phyloP scores from a whole-genome alignment of 2,329 filamentous ascomycete species.

The Fusarium concolor region DNA sequence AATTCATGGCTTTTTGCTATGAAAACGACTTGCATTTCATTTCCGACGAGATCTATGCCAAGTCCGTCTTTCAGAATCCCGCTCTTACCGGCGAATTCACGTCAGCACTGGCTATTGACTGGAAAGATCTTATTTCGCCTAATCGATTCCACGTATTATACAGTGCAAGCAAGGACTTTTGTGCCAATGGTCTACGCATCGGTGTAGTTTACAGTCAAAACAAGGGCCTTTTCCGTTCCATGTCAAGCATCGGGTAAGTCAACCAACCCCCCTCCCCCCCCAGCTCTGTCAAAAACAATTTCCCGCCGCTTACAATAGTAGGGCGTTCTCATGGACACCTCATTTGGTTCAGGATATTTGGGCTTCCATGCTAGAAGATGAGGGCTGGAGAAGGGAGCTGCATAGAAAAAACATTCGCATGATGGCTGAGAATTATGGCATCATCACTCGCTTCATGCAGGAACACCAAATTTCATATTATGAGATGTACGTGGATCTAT shows the following conservation, averaged over 20 bases:
- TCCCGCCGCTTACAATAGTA: too few relatives aligned
- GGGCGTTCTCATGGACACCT: background rate
- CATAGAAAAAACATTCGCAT: background rate
- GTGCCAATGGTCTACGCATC: background rate
- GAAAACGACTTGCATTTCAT: background rate
- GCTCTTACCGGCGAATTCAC: background rate
- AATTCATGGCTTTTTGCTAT: background rate
- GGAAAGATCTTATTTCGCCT: background rate
- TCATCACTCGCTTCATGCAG: background rate
- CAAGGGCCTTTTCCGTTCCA: background rate
- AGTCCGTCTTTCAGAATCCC: background rate
- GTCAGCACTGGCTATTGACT: background rate
- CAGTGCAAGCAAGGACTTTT: background rate
- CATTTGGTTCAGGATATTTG: background rate
- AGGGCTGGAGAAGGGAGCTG: background rate
- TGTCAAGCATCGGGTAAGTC: background rate
- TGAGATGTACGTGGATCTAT: too few relatives aligned
- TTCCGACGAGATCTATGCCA: background rate
- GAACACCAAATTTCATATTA: too few relatives aligned
- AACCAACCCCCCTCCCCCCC: too few relatives aligned
- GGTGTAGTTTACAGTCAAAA: background rate
- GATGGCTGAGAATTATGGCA: background rate
- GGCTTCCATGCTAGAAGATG: background rate
- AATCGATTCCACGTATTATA: background rate
- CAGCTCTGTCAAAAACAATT: too few relatives aligned